These are phyloP conservation scores for Melanomma pulvis-pyrius DNA, from an alignment of 495 filamentous ascomycete species.

Conservation along the genomic window DNA sequence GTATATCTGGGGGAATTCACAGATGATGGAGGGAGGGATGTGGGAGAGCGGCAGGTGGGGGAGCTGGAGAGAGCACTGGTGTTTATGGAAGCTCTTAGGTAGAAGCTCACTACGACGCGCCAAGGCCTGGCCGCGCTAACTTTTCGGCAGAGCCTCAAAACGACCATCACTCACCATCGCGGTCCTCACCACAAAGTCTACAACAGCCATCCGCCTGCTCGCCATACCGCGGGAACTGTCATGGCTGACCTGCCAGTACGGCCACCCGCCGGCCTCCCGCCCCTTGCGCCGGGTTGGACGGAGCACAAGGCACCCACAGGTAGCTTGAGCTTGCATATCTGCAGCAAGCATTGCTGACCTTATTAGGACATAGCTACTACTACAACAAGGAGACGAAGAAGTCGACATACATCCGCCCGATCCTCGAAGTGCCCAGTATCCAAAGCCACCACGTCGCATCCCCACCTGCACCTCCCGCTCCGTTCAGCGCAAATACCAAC, in stretches of 20 bases:
- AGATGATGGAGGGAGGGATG: not conserved
- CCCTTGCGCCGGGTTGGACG: constrained; percentile 81
- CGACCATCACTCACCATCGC: not conserved
- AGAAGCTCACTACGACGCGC: constrained; percentile 40
- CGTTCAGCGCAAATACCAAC: constrained; percentile 2
- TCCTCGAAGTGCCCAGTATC: constrained; percentile 44
- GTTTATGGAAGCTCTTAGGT: constrained; percentile 40
- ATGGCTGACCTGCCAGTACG: constrained; percentile 48
- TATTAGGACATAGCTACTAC: constrained; percentile 78
- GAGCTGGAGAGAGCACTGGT: constrained; percentile 8
- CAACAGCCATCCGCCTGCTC: not conserved
- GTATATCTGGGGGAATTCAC: not conserved
- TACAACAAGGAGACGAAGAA: constrained; percentile 84
- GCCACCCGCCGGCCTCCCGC: constrained; percentile 49
- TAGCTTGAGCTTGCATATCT: constrained; percentile 17
- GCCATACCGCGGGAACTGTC: not conserved
- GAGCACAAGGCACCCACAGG: constrained; percentile 90
- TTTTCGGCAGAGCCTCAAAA: constrained; percentile 14
- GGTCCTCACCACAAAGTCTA: not conserved
- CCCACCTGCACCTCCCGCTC: not conserved
- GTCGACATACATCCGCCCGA: constrained; percentile 81
- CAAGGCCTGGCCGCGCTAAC: constrained; percentile 27
- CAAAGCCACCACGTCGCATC: not conserved
- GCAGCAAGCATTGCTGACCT: not conserved
- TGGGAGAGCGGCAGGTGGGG: not conserved